Conservation (phyloP, 352 stramenopile species). For the Pythium dissotocum region DNA sequence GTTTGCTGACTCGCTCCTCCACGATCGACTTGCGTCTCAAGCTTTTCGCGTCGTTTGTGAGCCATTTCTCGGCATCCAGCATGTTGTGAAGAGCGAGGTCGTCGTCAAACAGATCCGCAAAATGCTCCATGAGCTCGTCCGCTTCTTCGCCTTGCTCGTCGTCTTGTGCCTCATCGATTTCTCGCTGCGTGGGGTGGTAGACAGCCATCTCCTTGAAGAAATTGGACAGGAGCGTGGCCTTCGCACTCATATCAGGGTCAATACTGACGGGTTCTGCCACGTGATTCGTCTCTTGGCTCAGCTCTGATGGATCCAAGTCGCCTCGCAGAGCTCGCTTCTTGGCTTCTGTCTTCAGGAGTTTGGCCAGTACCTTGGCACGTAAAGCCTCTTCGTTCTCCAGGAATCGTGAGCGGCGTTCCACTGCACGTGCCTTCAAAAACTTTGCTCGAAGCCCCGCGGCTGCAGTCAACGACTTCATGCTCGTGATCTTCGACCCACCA, state of each 20-base stretch:
- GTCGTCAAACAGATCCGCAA: slow-evolving; percentile 44
- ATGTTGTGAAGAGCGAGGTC: slow-evolving; percentile 46
- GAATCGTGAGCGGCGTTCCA: slow-evolving; percentile 31
- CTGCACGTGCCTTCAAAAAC: slow-evolving; percentile 42
- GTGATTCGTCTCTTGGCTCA: background rate
- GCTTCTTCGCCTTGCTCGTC: slow-evolving; percentile 27
- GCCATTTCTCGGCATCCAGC: slow-evolving; percentile 57
- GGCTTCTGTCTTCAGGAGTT: slow-evolving; percentile 19
- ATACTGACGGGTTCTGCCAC: background rate
- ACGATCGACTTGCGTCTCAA: slow-evolving; percentile 22
- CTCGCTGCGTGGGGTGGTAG: slow-evolving; percentile 33
- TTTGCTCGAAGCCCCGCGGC: slow-evolving; percentile 50
- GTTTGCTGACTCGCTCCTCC: slow-evolving; percentile 12
- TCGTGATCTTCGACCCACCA: slow-evolving; percentile 35
- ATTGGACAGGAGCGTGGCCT: slow-evolving; percentile 31
- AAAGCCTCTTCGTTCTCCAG: slow-evolving; percentile 30
- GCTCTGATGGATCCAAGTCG: background rate
- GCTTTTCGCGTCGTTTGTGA: slow-evolving; percentile 30
- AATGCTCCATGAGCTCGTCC: slow-evolving; percentile 38
- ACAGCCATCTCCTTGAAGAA: slow-evolving; percentile 65
- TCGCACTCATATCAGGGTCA: slow-evolving; percentile 22
- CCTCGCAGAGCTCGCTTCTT: slow-evolving; percentile 14
- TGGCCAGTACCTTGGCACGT: slow-evolving; percentile 24
- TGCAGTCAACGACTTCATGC: slow-evolving; percentile 32
- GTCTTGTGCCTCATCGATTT: slow-evolving; percentile 25